phyloP scores from a whole-genome alignment of 768 basidiomycete species.

The Suillus fuscotomentosus region DNA sequence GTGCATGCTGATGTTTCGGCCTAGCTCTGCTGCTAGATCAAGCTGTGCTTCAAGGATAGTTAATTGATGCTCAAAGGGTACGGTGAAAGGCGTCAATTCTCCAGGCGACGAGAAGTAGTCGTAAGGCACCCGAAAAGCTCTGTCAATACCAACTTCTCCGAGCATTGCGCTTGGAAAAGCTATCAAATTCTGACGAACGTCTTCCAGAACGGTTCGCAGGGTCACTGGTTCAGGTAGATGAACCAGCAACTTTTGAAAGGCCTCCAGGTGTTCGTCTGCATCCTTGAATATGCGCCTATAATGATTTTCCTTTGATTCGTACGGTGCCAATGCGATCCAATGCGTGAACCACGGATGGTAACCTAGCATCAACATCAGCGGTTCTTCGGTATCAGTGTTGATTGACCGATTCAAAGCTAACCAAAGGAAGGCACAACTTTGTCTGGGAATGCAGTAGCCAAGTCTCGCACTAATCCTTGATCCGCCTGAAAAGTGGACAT shows the following conservation, averaged over 20 bases:
- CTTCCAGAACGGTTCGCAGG: constrained; percentile 54
- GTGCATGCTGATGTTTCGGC: constrained; percentile 82
- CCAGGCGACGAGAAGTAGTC: constrained; percentile 49
- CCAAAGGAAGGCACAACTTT: constrained; percentile 89
- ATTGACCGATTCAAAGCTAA: constrained; percentile 36
- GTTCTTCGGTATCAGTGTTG: constrained; percentile 10
- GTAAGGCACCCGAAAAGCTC: constrained; percentile 70
- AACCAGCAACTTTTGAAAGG: constrained; percentile 57
- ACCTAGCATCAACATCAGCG: constrained; percentile 43
- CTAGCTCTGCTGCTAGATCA: constrained; percentile 76
- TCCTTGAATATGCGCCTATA: constrained; percentile 70
- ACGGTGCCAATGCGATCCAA: constrained; percentile 53
- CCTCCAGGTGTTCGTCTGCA: constrained; percentile 29
- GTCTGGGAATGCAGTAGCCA: constrained; percentile 59
- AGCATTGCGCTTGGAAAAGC: constrained; percentile 73
- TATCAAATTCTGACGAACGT: constrained; percentile 59
- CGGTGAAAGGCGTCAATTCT: constrained; percentile 71
- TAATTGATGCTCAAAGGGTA: constrained; percentile 80
- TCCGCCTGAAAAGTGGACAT: constrained; percentile 72
- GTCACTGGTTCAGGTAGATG: constrained; percentile 71
- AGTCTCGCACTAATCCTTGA: constrained; percentile 65
- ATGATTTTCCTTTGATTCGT: constrained; percentile 63
- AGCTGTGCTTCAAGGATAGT: constrained; percentile 81
- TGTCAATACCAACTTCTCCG: constrained; percentile 93
- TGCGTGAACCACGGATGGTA: constrained; percentile 96